Evolutionary conservation across 257 asterid species (phyloP).

Genomic region (Buddleja alternifolia): DNA sequence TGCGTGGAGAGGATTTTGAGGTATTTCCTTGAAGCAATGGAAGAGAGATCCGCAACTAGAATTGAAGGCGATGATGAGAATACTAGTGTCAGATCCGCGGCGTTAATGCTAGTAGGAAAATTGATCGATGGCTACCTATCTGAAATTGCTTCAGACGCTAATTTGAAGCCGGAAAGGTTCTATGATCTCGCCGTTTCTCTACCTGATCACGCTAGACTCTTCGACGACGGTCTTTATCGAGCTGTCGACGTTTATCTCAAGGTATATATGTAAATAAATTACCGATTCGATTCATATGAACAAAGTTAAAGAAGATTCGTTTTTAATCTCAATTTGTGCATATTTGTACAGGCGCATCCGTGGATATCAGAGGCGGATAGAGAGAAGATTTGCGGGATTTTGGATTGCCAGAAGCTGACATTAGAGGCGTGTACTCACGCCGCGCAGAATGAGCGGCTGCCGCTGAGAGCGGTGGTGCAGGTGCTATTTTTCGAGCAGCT

Average conservation of each 20-base stretch:
- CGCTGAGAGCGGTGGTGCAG: conserved; percentile 91
- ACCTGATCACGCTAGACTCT: conserved; percentile 85
- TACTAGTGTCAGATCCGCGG: conserved; percentile 50
- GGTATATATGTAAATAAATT: conserved; percentile 60
- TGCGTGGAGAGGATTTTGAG: conserved; percentile 85
- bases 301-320: neutral
- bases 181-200: conserved; percentile 70
- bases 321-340: neutral
- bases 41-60: conserved; percentile 46
- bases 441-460: conserved; percentile 95
- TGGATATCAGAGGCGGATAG: conserved; percentile 82
- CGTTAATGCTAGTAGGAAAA: conserved; percentile 81
- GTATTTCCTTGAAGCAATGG: conserved; percentile 55
- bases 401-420: conserved; percentile 94
- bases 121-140: conserved; percentile 94
- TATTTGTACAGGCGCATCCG: conserved; percentile 69
- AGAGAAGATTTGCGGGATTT: conserved; percentile 74
- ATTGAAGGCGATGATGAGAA: conserved; percentile 46
- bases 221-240: conserved; percentile 93
- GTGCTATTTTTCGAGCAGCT: conserved; percentile 95
- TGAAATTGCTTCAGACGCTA: conserved; percentile 94
- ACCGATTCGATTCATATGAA: neutral
- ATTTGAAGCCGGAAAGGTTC: conserved; percentile 76
- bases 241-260: conserved; percentile 98
- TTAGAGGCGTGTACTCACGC: conserved; percentile 98